phyloP scores from a whole-genome alignment of 164 flowering plant species.

The Stephania cephalantha region DNA sequence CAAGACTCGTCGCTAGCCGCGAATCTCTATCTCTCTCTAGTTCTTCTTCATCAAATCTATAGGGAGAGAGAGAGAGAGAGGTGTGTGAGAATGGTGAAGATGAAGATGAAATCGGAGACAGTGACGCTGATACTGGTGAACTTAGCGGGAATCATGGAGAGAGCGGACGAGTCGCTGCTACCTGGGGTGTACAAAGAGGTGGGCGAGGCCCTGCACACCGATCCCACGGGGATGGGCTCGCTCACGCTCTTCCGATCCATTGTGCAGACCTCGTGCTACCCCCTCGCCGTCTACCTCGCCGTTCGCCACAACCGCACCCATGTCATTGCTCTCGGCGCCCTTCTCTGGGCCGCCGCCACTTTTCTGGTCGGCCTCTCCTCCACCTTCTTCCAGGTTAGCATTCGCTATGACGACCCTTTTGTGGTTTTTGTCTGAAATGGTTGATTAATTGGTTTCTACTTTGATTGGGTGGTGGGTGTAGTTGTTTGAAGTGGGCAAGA shows the following conservation, averaged over 20 bases:
- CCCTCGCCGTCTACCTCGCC: conserved; percentile 70
- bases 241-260: conserved; percentile 73
- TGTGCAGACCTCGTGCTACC: conserved; percentile 74
- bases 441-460: too few relatives aligned
- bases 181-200: conserved; percentile 87
- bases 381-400: conserved; percentile 58
- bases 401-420: too few relatives aligned
- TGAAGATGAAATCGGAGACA: conserved; percentile 46
- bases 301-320: conserved; percentile 64
- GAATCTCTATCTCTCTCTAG: too few relatives aligned
- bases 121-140: conserved; percentile 64
- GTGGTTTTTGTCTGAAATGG: too few relatives aligned
- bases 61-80: too few relatives aligned
- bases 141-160: conserved; percentile 78
- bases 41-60: too few relatives aligned
- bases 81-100: not conserved
- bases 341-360: conserved; percentile 90
- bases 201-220: conserved; percentile 70
- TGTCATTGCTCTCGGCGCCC: conserved; percentile 76
- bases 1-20: too few relatives aligned
- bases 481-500: too few relatives aligned
- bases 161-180: conserved; percentile 78
- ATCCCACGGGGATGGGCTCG: conserved; percentile 69
- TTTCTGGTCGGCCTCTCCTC: conserved; percentile 78
- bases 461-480: too few relatives aligned